Conservation (phyloP, 306 rosid species). For the Heteromeles arbutifolia region DNA sequence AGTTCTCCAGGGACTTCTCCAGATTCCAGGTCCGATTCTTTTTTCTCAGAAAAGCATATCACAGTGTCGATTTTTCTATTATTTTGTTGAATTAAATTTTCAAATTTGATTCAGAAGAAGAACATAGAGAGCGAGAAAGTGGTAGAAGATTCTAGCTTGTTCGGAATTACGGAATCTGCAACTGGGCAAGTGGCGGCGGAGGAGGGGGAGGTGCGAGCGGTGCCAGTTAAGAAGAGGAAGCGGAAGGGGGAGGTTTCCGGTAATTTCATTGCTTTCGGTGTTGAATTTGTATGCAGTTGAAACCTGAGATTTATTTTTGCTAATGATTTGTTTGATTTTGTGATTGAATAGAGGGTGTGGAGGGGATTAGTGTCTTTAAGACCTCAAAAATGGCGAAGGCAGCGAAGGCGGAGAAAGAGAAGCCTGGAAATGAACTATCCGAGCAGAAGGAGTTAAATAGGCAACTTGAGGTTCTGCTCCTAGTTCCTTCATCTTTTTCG, state of each 20-base stretch:
- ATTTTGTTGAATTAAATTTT: background rate
- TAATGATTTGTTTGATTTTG: conserved; percentile 7
- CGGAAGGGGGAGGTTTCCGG: conserved; percentile 52
- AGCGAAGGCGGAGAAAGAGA: conserved; percentile 25
- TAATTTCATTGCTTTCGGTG: conserved; percentile 13
- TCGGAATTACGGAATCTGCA: conserved; percentile 28
- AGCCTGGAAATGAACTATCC: conserved; percentile 19
- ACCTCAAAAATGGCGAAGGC: conserved; percentile 33
- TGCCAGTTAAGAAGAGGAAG: conserved; percentile 65
- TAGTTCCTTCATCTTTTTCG: background rate
- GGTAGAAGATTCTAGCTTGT: conserved; percentile 23
- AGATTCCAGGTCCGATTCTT: conserved; percentile 52
- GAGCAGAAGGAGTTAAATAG: conserved; percentile 51
- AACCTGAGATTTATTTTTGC: background rate
- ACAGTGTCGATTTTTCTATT: background rate
- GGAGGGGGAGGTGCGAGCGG: conserved; percentile 20
- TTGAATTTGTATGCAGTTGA: background rate
- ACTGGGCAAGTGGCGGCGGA: conserved; percentile 39
- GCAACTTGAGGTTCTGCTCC: conserved; percentile 64
- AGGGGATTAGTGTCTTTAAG: conserved; percentile 71
- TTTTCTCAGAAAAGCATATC: background rate
- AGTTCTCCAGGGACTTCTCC: conserved; percentile 61
- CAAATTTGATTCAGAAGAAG: conserved; percentile 28
- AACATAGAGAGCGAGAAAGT: conserved; percentile 28
- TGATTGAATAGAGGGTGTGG: conserved; percentile 39